Base-by-base conservation (phyloP, 495 filamentous ascomycete species). In the Hypoxylon subgilvum region DNA sequence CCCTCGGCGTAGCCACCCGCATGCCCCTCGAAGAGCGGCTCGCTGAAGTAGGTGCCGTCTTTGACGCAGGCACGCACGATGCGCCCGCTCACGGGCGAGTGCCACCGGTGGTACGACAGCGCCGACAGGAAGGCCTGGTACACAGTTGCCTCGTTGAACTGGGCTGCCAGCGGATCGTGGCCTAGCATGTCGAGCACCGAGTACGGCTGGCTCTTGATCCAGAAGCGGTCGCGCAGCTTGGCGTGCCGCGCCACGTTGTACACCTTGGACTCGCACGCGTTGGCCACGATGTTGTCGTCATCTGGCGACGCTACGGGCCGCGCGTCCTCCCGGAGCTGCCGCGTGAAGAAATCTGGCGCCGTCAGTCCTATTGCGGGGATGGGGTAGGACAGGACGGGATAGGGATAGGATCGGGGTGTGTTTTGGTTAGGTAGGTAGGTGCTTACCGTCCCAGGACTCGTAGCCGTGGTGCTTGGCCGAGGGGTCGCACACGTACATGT, bases 81-180 rank as follows among this genome's bases (percentile, higher is more conserved):
- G 19, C 58, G 80, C 1, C 87, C 87, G 2, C 68, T 75, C 0
- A 89, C 83, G 14, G 87, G 87, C 0, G 79, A 61, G 66, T 89
- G 85, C 87, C 87, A 89, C 3, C 86, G 81, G 65, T 90, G 87
- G 59, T 90, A 90, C 43, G 80, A 84, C 25, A 87, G 65, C 1
- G 84, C 79, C 14, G 79, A 83, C 2, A 89, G 72, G 58, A 86
- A 88, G 0, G 84, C 86, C 55, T 90, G 86, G 61, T 89, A 90
- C 4, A 90, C 69, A 0, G 83, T 88, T 0, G 81, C 84, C 0
- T 75, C 76, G n/a, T 77, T 75, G 61, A 89, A 88, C 8, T 82
- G 69, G 2, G 25, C n/a, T 0, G 81, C 72, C 3, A 83, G 67
- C 0, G 73, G 58, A 51, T 86, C 78, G 55, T 83, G 68, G 0